Conservation (phyloP, 1,139 yeast species). For the Scheffersomyces cryptocercus region DNA sequence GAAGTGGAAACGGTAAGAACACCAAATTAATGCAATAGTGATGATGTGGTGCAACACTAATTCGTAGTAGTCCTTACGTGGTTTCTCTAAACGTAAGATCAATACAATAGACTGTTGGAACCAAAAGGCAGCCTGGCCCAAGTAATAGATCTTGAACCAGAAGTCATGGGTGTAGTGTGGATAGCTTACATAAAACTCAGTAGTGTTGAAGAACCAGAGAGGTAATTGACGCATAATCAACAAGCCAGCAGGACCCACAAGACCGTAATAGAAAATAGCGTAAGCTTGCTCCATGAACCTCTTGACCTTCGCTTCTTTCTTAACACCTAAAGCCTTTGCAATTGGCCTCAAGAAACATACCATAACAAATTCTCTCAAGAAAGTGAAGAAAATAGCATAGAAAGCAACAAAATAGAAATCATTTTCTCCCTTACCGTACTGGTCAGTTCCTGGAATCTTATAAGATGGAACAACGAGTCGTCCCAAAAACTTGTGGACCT, state of each 20-base stretch:
- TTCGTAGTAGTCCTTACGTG: constrained; percentile 90
- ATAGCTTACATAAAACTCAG: constrained; percentile 72
- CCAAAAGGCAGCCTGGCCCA: constrained; percentile 97
- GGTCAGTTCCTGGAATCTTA: constrained; percentile 53
- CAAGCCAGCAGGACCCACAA: constrained; percentile 83
- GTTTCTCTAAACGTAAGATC: constrained; percentile 84
- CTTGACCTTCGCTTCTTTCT: constrained; percentile 57
- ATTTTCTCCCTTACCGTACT: constrained; percentile 83
- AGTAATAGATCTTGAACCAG: constrained; percentile 75
- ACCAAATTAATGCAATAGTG: constrained; percentile 84
- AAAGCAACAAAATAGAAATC: constrained; percentile 80
- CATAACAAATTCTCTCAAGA: constrained; percentile 89
- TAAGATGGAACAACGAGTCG: constrained; percentile 73
- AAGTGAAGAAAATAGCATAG: constrained; percentile 85
- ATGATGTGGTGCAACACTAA: constrained; percentile 90
- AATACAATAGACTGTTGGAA: constrained; percentile 88
- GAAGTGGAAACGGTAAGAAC: constrained; percentile 92
- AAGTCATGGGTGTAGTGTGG: constrained; percentile 81
- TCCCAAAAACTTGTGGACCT: constrained; percentile 57
- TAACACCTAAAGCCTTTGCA: constrained; percentile 56
- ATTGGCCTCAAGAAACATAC: constrained; percentile 75
- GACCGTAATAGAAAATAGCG: constrained; percentile 76
- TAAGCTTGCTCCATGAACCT: constrained; percentile 95
- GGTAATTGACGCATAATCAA: constrained; percentile 85
- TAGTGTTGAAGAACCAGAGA: constrained; percentile 86